phyloP scores from a whole-genome alignment of 331 rosid genomes.

The Stylosanthes scabra region DNA sequence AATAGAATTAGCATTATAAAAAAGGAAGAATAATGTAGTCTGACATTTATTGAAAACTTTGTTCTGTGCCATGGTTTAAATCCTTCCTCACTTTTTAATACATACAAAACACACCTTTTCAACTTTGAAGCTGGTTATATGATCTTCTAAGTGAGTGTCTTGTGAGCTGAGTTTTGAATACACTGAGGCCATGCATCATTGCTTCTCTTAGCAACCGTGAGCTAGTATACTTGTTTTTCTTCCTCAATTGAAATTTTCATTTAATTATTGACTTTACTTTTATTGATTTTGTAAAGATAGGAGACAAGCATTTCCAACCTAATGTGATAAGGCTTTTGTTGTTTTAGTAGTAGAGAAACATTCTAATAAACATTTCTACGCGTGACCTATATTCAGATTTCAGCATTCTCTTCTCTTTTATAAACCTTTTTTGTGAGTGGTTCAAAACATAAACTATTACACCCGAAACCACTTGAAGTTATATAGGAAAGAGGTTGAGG shows the following conservation, averaged over 20 bases:
- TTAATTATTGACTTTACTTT: slow-evolving; percentile 1
- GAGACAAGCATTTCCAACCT: neutral
- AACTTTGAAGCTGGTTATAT: slow-evolving; percentile 27
- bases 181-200: no score
- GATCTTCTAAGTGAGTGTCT: neutral
- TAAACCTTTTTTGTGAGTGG: slow-evolving; percentile 13
- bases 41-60: slow-evolving; percentile 1
- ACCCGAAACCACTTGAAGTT: neutral
- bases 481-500: neutral
- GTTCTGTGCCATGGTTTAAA: slow-evolving; percentile 1
- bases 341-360: neutral
- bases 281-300: slow-evolving; percentile 9
- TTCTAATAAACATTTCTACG: slow-evolving; percentile 12
- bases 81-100: neutral
- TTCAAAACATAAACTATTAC: neutral
- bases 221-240: no score
- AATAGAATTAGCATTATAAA: slow-evolving; percentile 11
- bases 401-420: neutral
- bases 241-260: neutral
- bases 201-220: no score
- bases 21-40: neutral
- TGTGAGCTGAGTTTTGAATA: no score
- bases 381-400: neutral
- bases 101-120: neutral
- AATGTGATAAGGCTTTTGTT: slow-evolving; percentile 8